Conservation (phyloP, 2,329 filamentous ascomycete genomes). For the Helotiales sp. region DNA sequence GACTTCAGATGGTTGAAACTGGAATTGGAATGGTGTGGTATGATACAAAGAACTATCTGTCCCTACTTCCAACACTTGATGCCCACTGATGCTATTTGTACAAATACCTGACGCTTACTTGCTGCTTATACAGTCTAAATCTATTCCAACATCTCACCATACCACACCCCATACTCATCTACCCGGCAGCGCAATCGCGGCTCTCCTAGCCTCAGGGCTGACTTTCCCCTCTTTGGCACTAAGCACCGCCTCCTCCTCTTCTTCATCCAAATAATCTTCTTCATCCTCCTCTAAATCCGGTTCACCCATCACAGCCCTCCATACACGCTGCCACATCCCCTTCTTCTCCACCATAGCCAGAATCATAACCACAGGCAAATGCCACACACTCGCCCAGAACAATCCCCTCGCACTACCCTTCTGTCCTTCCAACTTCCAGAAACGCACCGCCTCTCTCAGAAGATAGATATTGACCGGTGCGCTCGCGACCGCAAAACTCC, state of each 20-base stretch:
- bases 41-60: neutral
- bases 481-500: conserved; percentile 82
- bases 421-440: conserved; percentile 79
- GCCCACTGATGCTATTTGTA: neutral
- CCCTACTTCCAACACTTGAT: neutral
- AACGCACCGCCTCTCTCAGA: conserved; percentile 75
- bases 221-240: conserved; percentile 16
- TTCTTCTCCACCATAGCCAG: conserved; percentile 92
- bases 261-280: conserved; percentile 62
- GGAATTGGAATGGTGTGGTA: neutral
- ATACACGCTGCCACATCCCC: conserved; percentile 86
- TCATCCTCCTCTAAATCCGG: conserved; percentile 55
- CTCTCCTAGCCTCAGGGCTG: conserved; percentile 25
- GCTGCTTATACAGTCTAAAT: conserved; percentile 10
- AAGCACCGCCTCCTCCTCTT: conserved; percentile 45
- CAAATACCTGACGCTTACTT: neutral
- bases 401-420: conserved; percentile 81
- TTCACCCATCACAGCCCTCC: conserved; percentile 67
- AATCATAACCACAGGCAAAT: conserved; percentile 87
- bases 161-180: conserved; percentile 19
- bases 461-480: conserved; percentile 87
- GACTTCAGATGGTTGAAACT: too few species aligned
- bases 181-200: conserved; percentile 17
- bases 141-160: neutral
- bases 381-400: conserved; percentile 99